These are phyloP conservation scores for Ophiostoma sp. DNA, from an alignment of 2,329 filamentous ascomycete genomes.

Conservation along the genomic window DNA sequence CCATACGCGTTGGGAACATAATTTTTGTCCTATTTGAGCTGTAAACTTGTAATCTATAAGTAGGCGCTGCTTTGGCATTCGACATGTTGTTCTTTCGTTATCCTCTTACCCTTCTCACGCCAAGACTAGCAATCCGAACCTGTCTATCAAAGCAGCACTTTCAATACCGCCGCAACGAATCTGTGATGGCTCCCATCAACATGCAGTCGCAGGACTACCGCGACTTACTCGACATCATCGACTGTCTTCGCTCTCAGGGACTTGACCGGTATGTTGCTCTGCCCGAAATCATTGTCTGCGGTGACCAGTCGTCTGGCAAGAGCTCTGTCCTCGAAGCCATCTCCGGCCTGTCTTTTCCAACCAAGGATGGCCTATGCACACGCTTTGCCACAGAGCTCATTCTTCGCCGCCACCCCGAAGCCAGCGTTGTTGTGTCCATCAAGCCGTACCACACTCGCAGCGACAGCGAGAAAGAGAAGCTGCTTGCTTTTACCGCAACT, in stretches of 20 bases:
- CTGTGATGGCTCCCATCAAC: conserved; percentile 18
- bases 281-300: conserved; percentile 57
- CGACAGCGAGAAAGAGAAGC: conserved; percentile 32
- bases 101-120: not conserved
- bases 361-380: conserved; percentile 60
- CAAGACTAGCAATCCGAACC: not conserved
- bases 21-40: not conserved
- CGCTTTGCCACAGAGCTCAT: conserved; percentile 64
- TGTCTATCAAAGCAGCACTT: not conserved
- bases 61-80: not conserved
- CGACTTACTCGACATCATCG: conserved; percentile 44
- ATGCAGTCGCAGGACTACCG: conserved; percentile 39
- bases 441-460: conserved; percentile 37
- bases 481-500: conserved; percentile 34
- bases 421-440: conserved; percentile 42
- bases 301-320: conserved; percentile 64
- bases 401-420: conserved; percentile 46
- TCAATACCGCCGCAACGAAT: not conserved
- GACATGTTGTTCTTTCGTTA: not conserved
- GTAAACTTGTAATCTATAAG: not conserved
- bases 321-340: conserved; percentile 66
- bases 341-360: conserved; percentile 60
- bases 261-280: conserved; percentile 43
- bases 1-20: not conserved
- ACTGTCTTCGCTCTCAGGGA: conserved; percentile 41